Conservation (phyloP, 2,329 filamentous ascomycete species). For the Aspergillus tubingensis region DNA sequence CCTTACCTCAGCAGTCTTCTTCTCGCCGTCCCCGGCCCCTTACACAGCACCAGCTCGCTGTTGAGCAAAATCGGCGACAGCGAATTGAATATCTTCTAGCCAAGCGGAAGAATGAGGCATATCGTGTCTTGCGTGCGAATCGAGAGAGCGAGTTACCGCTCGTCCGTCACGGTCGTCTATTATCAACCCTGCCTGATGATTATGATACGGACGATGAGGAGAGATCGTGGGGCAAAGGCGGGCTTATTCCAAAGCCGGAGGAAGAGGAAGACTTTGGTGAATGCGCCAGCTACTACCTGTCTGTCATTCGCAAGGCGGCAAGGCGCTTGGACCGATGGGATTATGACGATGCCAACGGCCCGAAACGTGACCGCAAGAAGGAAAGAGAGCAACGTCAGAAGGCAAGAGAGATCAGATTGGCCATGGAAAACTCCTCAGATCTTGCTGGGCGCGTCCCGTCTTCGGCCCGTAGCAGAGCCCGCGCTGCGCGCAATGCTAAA, state of each 20-base stretch:
- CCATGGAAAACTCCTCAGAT: slow-evolving; percentile 19
- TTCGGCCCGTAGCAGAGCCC: slow-evolving; percentile 25
- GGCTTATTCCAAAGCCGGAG: slow-evolving; percentile 42
- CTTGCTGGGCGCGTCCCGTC: slow-evolving; percentile 22
- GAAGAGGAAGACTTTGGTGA: slow-evolving; percentile 53
- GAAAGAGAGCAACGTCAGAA: slow-evolving; percentile 42
- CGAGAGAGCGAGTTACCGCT: slow-evolving; percentile 45
- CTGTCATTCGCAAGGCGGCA: slow-evolving; percentile 45
- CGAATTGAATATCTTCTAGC: slow-evolving; percentile 51
- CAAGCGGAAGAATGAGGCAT: slow-evolving; percentile 43
- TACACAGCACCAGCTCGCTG: slow-evolving; percentile 53
- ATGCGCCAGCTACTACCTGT: slow-evolving; percentile 48
- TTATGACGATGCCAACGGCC: slow-evolving; percentile 44
- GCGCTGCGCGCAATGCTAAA: slow-evolving; percentile 31
- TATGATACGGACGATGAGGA: slow-evolving; percentile 52
- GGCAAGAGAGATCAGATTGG: slow-evolving; percentile 29
- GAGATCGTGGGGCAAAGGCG: slow-evolving; percentile 46
- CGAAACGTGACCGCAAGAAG: slow-evolving; percentile 40
- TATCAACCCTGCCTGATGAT: slow-evolving; percentile 45
- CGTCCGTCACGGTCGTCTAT: slow-evolving; percentile 43
- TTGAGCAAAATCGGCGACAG: slow-evolving; percentile 51
- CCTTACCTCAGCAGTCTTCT: slow-evolving; percentile 30
- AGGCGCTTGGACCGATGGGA: slow-evolving; percentile 50
- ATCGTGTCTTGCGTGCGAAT: slow-evolving; percentile 39
- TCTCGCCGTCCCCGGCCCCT: slow-evolving; percentile 49